phyloP scores from a whole-genome alignment of 305 asterid genomes.

The Fraxinus dipetala region DNA sequence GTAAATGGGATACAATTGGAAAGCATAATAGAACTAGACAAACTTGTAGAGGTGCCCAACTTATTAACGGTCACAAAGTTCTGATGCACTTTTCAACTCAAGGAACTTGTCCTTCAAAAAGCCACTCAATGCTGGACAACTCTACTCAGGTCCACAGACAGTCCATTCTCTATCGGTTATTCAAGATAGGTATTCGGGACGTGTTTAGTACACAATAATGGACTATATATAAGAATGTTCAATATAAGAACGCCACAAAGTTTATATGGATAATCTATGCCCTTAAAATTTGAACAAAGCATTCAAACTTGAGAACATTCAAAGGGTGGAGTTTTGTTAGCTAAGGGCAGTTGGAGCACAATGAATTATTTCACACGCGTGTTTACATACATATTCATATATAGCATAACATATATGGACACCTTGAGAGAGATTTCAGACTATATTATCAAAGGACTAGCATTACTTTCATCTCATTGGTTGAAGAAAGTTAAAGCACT shows the following conservation, averaged over 20 bases:
- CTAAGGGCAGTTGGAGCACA: not conserved
- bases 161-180: too few relatives aligned
- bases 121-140: not conserved
- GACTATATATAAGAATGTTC: too few relatives aligned
- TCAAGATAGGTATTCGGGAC: too few relatives aligned
- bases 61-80: not conserved
- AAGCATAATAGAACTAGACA: not conserved
- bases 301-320: not conserved
- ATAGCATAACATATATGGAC: too few relatives aligned
- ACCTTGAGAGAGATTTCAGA: too few relatives aligned
- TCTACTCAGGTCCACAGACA: not conserved
- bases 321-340: too few relatives aligned
- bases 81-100: not conserved
- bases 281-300: not conserved
- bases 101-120: not conserved
- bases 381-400: too few relatives aligned
- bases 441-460: too few relatives aligned
- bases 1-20: slow-evolving; percentile 4
- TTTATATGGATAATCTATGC: not conserved
- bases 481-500: too few relatives aligned
- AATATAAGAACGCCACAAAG: not conserved
- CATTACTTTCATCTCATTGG: too few relatives aligned
- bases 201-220: too few relatives aligned
- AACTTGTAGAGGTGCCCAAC: not conserved
- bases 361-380: too few relatives aligned